Evolutionary conservation across 441 rosid species (phyloP).

Genomic region (Pelargonium fulgidum): DNA sequence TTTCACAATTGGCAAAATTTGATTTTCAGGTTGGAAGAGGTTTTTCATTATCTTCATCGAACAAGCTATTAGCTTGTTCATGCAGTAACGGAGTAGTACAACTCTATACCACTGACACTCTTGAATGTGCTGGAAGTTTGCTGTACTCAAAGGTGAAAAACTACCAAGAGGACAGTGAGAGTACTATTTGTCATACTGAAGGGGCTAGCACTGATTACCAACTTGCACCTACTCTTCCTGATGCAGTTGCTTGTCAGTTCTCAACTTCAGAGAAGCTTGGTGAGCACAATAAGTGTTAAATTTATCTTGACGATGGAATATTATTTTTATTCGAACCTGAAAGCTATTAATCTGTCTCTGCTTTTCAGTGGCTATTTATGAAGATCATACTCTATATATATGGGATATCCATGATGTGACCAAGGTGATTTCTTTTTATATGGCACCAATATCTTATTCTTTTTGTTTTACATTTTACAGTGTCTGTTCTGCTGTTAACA

Average conservation of each 20-base stretch:
- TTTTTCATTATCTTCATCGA: slow-evolving; percentile 63
- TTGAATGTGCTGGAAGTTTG: slow-evolving; percentile 43
- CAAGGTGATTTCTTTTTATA: slow-evolving; percentile 42
- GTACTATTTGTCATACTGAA: slow-evolving; percentile 12
- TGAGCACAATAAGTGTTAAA: slow-evolving; percentile 27
- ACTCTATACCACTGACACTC: slow-evolving; percentile 39
- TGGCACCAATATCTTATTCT: slow-evolving; percentile 7
- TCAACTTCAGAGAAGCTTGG: slow-evolving; percentile 55
- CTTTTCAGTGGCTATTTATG: slow-evolving; percentile 65
- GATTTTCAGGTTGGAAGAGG: slow-evolving; percentile 66
- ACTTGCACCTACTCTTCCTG: slow-evolving; percentile 36
- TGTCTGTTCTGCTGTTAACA: slow-evolving; percentile 10
- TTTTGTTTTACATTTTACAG: slow-evolving; percentile 14
- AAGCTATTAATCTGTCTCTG: slow-evolving; percentile 23
- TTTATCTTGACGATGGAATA: slow-evolving; percentile 7
- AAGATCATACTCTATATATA: slow-evolving; percentile 62
- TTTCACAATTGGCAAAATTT: slow-evolving; percentile 17
- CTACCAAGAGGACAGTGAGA: slow-evolving; percentile 24
- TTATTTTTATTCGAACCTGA: slow-evolving; percentile 8
- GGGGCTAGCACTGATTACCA: slow-evolving; percentile 27
- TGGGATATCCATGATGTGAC: slow-evolving; percentile 65
- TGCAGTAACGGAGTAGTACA: slow-evolving; percentile 63
- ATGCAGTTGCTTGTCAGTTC: slow-evolving; percentile 86
- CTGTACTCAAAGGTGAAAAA: slow-evolving; percentile 49
- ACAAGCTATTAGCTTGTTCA: slow-evolving; percentile 70